These are phyloP conservation scores for Neurospora terricola DNA, from an alignment of 495 filamentous ascomycete species.

Conservation along the genomic window DNA sequence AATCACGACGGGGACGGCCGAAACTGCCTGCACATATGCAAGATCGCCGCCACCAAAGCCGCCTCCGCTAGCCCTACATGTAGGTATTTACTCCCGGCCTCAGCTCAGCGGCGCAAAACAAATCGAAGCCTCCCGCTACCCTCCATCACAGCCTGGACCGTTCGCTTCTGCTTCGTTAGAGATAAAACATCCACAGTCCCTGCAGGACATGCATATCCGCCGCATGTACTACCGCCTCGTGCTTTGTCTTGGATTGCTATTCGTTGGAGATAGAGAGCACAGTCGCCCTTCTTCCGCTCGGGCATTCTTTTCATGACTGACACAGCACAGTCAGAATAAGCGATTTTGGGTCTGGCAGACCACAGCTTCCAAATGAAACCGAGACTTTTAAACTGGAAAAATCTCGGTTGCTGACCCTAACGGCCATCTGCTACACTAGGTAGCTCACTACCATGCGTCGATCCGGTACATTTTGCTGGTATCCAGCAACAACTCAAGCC, in stretches of 20 bases:
- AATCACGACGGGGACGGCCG: neutral
- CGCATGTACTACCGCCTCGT: neutral
- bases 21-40: neutral
- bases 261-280: neutral
- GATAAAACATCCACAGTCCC: neutral
- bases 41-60: neutral
- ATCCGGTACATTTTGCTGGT: neutral
- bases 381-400: neutral
- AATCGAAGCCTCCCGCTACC: neutral
- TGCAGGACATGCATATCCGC: neutral
- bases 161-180: neutral
- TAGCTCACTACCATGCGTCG: neutral
- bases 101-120: neutral
- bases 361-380: neutral
- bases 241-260: neutral
- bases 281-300: neutral
- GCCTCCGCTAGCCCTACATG: neutral
- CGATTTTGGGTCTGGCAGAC: neutral
- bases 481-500: neutral
- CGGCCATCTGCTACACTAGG: neutral
- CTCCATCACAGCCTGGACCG: neutral
- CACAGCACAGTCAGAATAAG: neutral
- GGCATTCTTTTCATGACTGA: neutral
- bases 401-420: too few species aligned
- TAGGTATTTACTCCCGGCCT: neutral